Percentiles rank a stretch among this genome's conserved stretches.
Conservation (phyloP, 495 filamentous ascomycete genomes). For the Penicillium cataractarum region DNA sequence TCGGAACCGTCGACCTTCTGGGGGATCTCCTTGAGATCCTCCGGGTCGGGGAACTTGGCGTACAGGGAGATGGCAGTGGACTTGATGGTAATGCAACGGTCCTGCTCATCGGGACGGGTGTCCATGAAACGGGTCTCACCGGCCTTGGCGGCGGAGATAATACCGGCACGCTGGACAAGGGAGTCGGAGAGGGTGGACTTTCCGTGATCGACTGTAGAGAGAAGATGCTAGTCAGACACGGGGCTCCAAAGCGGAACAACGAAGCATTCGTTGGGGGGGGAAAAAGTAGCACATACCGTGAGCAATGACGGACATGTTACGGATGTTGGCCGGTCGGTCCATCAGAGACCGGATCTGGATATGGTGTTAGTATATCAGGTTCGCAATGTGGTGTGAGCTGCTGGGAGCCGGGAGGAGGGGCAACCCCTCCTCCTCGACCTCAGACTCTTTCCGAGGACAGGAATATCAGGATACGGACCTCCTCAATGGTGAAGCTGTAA, state of each 20-base stretch:
- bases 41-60: conserved; percentile 75
- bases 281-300: conserved; percentile 86
- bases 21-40: conserved; percentile 94
- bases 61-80: conserved; percentile 99
- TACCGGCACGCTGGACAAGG: conserved; percentile 98
- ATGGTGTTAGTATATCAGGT: conserved; percentile 3
- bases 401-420: neutral
- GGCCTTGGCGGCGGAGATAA: conserved; percentile 97
- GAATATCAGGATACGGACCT: conserved; percentile 56
- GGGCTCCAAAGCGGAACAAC: too few relatives aligned
- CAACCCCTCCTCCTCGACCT: neutral
- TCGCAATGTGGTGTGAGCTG: conserved; percentile 2
- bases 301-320: conserved; percentile 99
- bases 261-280: too few relatives aligned
- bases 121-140: conserved; percentile 95
- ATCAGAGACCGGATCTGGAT: conserved; percentile 87
- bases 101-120: conserved; percentile 96
- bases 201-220: conserved; percentile 87
- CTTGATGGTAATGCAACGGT: conserved; percentile 99
- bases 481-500: conserved; percentile 96
- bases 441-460: neutral
- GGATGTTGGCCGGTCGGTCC: conserved; percentile 98
- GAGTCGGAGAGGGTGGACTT: conserved; percentile 99
- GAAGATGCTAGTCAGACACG: conserved; percentile 17
- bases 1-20: conserved; percentile 86